phyloP scores from a whole-genome alignment of 441 rosid species.

The Pelargonium australe region DNA sequence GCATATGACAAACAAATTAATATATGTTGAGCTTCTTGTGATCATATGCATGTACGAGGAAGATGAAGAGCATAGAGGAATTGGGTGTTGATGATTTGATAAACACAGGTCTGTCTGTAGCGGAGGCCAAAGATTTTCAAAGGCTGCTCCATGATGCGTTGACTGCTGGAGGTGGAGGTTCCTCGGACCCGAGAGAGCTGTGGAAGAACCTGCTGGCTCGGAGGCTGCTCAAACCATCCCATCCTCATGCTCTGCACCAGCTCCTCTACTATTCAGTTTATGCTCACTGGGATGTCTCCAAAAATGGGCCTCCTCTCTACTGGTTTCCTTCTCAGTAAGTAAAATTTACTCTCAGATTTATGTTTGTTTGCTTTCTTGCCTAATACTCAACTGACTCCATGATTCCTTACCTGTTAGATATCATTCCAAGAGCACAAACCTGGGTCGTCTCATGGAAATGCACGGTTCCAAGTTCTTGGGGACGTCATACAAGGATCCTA shows the following conservation, averaged over 20 bases:
- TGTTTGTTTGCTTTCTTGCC: constrained; percentile 10
- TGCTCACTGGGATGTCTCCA: constrained; percentile 53
- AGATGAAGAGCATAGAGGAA: constrained; percentile 35
- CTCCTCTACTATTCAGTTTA: constrained; percentile 65
- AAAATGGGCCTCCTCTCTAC: constrained; percentile 67
- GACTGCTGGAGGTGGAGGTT: constrained; percentile 11
- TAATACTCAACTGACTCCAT: too few relatives aligned
- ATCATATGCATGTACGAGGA: background rate
- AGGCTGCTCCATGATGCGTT: constrained; percentile 26
- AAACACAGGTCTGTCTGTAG: constrained; percentile 42
- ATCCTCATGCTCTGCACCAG: constrained; percentile 64
- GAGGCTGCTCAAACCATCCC: constrained; percentile 54
- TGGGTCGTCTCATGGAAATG: constrained; percentile 60
- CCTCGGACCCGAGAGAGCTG: constrained; percentile 44
- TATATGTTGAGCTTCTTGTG: too few relatives aligned
- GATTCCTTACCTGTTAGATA: constrained; percentile 27
- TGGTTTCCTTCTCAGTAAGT: constrained; percentile 74
- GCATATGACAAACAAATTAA: too few relatives aligned
- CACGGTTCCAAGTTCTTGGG: constrained; percentile 67
- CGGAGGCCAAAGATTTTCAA: constrained; percentile 41
- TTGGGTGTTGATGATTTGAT: constrained; percentile 45
- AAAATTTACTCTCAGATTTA: background rate
- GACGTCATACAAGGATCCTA: constrained; percentile 56
- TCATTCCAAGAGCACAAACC: constrained; percentile 45
- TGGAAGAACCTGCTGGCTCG: constrained; percentile 47